Percentiles rank a stretch among this genome's conserved stretches.
These are phyloP conservation scores for Talaromyces islandicus DNA, from an alignment of 2,329 filamentous ascomycete species.

Conservation along the genomic window DNA sequence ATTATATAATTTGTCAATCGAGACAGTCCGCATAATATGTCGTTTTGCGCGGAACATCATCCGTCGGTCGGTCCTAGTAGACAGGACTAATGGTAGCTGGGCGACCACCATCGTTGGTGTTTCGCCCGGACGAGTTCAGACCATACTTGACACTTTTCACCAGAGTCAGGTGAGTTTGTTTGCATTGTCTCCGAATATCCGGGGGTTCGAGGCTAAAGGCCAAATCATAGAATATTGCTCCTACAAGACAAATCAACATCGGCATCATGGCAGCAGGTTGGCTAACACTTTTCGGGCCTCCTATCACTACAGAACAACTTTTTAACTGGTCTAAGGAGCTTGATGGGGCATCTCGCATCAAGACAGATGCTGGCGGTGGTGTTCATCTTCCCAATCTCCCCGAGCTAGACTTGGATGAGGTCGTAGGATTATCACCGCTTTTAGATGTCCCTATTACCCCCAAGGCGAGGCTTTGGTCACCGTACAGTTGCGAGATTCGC, in stretches of 20 bases:
- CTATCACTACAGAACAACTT: not conserved
- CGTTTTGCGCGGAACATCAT: not conserved
- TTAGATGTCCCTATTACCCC: not conserved
- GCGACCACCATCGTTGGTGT: slow-evolving; percentile 1
- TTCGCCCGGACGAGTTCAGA: not conserved
- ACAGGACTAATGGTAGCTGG: slow-evolving; percentile 1
- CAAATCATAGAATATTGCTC: not conserved
- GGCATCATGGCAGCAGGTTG: not conserved
- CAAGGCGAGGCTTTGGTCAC: not conserved
- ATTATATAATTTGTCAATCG: not conserved
- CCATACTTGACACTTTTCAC: slow-evolving; percentile 1
- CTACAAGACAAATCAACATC: not conserved
- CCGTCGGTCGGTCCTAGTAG: not conserved
- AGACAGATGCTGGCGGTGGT: not conserved
- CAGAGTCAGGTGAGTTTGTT: not conserved
- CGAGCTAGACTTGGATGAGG: not conserved
- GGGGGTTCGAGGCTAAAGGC: not conserved
- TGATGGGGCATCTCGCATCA: not conserved
- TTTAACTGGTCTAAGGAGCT: not conserved
- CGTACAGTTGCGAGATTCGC: not conserved
- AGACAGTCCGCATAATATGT: not conserved
- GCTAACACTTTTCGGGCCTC: not conserved
- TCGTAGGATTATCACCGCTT: not conserved
- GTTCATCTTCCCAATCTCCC: not conserved
- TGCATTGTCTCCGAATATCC: not conserved